Evolutionary conservation across 164 flowering plant species (phyloP).

Genomic region (Berberis vulgaris): DNA sequence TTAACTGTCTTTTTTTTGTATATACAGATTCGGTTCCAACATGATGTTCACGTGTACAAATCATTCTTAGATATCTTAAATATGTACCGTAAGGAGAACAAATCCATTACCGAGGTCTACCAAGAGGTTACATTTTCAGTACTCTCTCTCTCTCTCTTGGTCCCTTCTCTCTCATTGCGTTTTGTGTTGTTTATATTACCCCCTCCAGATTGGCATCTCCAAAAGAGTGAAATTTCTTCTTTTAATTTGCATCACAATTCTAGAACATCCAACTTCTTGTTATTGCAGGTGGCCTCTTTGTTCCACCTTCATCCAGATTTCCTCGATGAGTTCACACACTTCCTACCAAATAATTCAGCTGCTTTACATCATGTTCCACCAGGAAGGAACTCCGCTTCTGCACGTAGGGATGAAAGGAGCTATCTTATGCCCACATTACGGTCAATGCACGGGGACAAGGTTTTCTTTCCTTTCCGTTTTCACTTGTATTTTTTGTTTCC

Average conservation of each 20-base stretch:
- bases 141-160: background rate
- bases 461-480: slow-evolving; percentile 4
- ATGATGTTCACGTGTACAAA: slow-evolving; percentile 81
- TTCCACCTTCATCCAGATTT: slow-evolving; percentile 58
- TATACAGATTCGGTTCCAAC: slow-evolving; percentile 77
- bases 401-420: slow-evolving; percentile 40
- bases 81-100: slow-evolving; percentile 80
- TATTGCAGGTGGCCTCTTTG: slow-evolving; percentile 50
- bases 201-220: background rate
- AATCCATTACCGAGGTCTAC: slow-evolving; percentile 71
- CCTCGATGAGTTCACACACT: slow-evolving; percentile 62
- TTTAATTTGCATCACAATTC: background rate
- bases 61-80: slow-evolving; percentile 84
- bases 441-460: slow-evolving; percentile 49
- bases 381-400: slow-evolving; percentile 32
- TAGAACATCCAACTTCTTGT: background rate
- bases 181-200: background rate
- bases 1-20: background rate
- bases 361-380: slow-evolving; percentile 29
- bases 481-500: background rate
- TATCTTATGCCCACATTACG: slow-evolving; percentile 32
- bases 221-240: background rate
- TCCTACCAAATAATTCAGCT: slow-evolving; percentile 46
- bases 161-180: background rate
- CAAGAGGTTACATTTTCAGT: slow-evolving; percentile 43